phyloP scores from a whole-genome alignment of 768 basidiomycete species.

The Polyporus arcularius region DNA sequence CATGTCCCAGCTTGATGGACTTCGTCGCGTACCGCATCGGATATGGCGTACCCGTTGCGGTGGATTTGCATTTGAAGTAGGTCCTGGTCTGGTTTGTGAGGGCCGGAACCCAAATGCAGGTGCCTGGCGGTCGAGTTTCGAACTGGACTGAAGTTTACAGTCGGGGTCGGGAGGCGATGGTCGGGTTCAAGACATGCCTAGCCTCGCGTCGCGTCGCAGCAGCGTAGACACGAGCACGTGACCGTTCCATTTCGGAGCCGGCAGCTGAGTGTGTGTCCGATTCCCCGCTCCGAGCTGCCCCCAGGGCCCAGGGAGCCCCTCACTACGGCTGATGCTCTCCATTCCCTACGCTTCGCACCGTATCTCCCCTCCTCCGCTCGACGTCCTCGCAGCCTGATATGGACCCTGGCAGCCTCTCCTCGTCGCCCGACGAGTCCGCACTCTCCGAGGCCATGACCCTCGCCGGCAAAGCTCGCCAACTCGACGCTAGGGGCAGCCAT shows the following conservation, averaged over 20 bases:
- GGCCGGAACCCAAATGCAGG: not conserved
- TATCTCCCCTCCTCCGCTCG: not conserved
- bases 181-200: not conserved
- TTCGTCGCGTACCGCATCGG: no score
- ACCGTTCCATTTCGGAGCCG: constrained; percentile 5
- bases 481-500: constrained; percentile 26
- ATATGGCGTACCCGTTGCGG: no score
- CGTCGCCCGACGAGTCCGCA: not conserved
- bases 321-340: not conserved
- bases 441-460: constrained; percentile 15
- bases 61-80: not conserved
- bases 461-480: constrained; percentile 24
- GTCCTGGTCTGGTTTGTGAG: not conserved
- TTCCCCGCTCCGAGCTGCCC: not conserved
- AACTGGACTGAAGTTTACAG: not conserved
- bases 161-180: not conserved
- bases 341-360: not conserved
- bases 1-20: no score
- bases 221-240: constrained; percentile 11
- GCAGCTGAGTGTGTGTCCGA: not conserved
- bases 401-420: not conserved
- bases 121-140: not conserved
- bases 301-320: not conserved
- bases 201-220: no score
- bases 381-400: not conserved